Evolutionary conservation across 371 early-diverging fungal species (phyloP).

Genomic region (Parasitella parasitica): DNA sequence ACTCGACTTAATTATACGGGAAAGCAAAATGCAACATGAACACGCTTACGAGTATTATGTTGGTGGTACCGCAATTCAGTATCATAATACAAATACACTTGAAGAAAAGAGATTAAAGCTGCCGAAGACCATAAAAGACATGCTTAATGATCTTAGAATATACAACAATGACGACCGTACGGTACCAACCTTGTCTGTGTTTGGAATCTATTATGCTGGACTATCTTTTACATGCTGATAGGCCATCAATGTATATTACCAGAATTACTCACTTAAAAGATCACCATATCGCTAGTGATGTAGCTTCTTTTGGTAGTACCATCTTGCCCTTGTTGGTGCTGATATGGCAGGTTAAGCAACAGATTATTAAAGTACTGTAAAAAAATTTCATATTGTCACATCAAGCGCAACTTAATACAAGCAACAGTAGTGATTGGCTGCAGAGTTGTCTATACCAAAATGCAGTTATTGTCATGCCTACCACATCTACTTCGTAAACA

Average conservation of each 20-base stretch:
- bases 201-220: neutral
- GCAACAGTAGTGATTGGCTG: too few relatives aligned
- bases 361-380: slow-evolving; percentile 8
- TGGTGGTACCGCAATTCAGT: slow-evolving; percentile 9
- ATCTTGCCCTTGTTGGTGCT: slow-evolving; percentile 9
- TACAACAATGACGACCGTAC: slow-evolving; percentile 7
- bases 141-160: slow-evolving; percentile 6
- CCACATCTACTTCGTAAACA: too few relatives aligned
- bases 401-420: too few relatives aligned
- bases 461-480: too few relatives aligned
- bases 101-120: slow-evolving; percentile 16
- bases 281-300: slow-evolving; percentile 1
- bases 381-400: neutral
- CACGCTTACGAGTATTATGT: slow-evolving; percentile 8
- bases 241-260: slow-evolving; percentile 6
- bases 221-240: slow-evolving; percentile 8
- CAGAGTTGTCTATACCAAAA: too few relatives aligned
- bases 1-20: slow-evolving; percentile 11
- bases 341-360: slow-evolving; percentile 12
- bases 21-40: slow-evolving; percentile 9
- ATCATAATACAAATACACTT: slow-evolving; percentile 8
- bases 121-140: slow-evolving; percentile 20
- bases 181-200: slow-evolving; percentile 3
- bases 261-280: slow-evolving; percentile 10
- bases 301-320: slow-evolving; percentile 5